phyloP scores from a whole-genome alignment of 73 alveolate species.

The Paramecium sexaurelia region DNA sequence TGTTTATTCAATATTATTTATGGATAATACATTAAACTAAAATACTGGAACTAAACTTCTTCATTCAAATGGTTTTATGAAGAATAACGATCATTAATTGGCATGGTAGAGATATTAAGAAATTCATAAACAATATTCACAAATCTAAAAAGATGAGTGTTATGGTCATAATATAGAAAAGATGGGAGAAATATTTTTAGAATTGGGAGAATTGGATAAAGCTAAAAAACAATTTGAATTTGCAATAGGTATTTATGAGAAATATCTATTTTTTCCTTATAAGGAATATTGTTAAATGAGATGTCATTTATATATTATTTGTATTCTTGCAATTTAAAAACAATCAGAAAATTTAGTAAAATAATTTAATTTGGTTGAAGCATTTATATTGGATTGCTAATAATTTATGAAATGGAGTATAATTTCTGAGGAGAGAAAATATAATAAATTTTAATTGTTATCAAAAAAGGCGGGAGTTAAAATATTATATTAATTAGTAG shows the following conservation, averaged over 20 bases:
- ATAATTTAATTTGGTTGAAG: neutral
- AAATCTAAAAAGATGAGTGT: constrained; percentile 40
- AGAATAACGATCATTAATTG: neutral
- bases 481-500: neutral
- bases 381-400: neutral
- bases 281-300: neutral
- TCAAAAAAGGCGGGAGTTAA: constrained; percentile 33
- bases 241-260: constrained; percentile 35
- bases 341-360: neutral
- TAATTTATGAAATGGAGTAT: constrained; percentile 28
- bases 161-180: constrained; percentile 7
- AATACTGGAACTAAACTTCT: neutral
- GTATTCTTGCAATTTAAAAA: neutral
- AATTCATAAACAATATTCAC: neutral
- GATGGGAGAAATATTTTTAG: neutral
- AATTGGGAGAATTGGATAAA: neutral
- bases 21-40: neutral
- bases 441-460: neutral
- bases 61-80: neutral
- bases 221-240: constrained; percentile 12
- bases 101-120: neutral
- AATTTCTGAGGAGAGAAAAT: neutral
- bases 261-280: constrained; percentile 9
- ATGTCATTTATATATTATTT: neutral
- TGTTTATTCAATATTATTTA: neutral